These are phyloP conservation scores for Teratosphaeriaceae sp. DNA, from an alignment of 2,329 filamentous ascomycete genomes.

Conservation along the genomic window DNA sequence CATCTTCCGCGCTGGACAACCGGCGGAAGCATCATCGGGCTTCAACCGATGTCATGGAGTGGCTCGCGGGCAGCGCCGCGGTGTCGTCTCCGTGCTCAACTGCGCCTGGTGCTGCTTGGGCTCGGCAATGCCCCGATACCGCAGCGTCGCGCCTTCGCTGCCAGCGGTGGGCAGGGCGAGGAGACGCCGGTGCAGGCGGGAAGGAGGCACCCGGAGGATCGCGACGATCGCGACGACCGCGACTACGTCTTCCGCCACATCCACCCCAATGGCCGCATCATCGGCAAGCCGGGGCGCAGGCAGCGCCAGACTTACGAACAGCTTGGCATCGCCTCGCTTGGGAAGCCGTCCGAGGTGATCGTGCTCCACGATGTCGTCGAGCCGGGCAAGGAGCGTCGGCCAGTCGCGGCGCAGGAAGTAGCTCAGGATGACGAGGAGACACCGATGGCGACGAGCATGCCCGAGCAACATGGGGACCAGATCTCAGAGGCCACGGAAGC, in stretches of 20 bases:
- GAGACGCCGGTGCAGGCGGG: conserved; percentile 1
- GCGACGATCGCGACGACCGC: neutral
- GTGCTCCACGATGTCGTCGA: conserved; percentile 11
- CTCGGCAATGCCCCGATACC: neutral
- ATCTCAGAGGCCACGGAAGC: conserved; percentile 20
- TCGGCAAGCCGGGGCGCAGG: conserved; percentile 20
- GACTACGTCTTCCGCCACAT: conserved; percentile 7
- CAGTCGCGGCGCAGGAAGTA: neutral
- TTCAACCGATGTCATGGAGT: conserved; percentile 11
- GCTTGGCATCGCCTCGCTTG: conserved; percentile 18
- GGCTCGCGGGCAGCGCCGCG: conserved; percentile 11
- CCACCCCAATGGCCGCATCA: conserved; percentile 16
- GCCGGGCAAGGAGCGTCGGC: neutral
- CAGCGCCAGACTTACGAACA: conserved; percentile 19
- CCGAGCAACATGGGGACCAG: conserved; percentile 16
- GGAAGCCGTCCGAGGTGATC: conserved; percentile 19
- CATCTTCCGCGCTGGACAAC: no score
- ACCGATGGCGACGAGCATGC: conserved; percentile 11
- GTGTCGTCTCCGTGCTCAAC: conserved; percentile 14
- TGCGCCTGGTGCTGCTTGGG: conserved; percentile 10
- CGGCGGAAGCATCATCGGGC: no score
- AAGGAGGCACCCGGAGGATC: neutral
- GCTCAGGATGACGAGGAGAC: conserved; percentile 1
- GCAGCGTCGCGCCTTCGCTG: neutral
- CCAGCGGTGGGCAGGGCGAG: neutral